These are phyloP conservation scores for Veloboletus limbatus DNA, from an alignment of 1,284 basidiomycete genomes.

Conservation along the genomic window DNA sequence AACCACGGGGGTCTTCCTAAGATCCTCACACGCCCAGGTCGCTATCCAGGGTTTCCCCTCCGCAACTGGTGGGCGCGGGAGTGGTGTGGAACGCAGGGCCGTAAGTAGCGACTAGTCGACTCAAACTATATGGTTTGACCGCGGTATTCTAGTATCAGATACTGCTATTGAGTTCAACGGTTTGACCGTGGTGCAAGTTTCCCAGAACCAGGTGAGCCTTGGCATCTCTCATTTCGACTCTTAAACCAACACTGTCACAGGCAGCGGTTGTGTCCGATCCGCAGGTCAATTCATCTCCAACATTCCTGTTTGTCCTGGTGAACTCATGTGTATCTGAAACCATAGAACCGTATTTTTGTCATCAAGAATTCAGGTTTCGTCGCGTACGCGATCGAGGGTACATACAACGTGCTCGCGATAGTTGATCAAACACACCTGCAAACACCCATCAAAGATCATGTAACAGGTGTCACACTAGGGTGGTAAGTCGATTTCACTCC, in stretches of 20 bases:
- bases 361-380: conserved; percentile 74
- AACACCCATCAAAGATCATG: conserved; percentile 53
- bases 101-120: conserved; percentile 40
- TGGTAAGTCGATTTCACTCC: conserved; percentile 35
- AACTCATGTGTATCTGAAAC: conserved; percentile 1
- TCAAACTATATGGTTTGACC: conserved; percentile 1
- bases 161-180: conserved; percentile 76
- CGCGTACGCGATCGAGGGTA: conserved; percentile 71
- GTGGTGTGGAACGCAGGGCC: conserved; percentile 63
- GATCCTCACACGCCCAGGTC: conserved; percentile 64
- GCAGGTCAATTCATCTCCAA: conserved; percentile 37
- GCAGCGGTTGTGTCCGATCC: conserved; percentile 77
- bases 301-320: neutral
- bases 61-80: conserved; percentile 79
- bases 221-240: neutral
- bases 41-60: conserved; percentile 71
- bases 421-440: conserved; percentile 78
- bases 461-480: conserved; percentile 59
- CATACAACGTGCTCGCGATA: conserved; percentile 71
- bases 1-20: conserved; percentile 79
- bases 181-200: conserved; percentile 75
- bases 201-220: conserved; percentile 58
- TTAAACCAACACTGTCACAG: conserved; percentile 29
- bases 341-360: conserved; percentile 71
- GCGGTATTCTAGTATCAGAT: conserved; percentile 56